phyloP scores from a whole-genome alignment of 108 stramenopile genomes.

The Mayamaea pseudoterrestris region DNA sequence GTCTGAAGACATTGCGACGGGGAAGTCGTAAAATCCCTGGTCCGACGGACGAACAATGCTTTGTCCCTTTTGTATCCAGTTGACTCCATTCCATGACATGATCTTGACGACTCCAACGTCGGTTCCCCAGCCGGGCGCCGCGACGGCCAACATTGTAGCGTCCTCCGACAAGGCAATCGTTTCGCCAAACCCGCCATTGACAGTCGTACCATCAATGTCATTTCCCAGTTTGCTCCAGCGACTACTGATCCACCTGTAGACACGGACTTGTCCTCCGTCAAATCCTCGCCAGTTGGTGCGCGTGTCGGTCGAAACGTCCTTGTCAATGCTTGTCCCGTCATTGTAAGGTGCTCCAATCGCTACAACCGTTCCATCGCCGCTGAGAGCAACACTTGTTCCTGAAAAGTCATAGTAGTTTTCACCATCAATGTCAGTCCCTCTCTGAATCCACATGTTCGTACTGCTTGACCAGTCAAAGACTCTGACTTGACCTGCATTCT shows the following conservation, averaged over 20 bases:
- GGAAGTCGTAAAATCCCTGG: background rate
- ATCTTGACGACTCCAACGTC: background rate
- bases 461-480: slow-evolving; percentile 7
- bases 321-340: too few species aligned
- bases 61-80: background rate
- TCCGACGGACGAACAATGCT: background rate
- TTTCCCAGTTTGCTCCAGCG: too few species aligned
- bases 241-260: too few species aligned
- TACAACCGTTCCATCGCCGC: slow-evolving; percentile 17
- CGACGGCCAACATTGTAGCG: background rate
- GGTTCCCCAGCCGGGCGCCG: background rate
- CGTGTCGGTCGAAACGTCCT: too few species aligned
- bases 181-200: too few species aligned
- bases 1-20: too few species aligned
- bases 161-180: too few species aligned
- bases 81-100: background rate
- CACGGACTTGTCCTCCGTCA: too few species aligned
- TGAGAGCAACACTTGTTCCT: slow-evolving; percentile 21
- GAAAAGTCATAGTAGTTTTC: slow-evolving; percentile 13
- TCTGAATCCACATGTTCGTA: slow-evolving; percentile 12
- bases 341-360: slow-evolving; percentile 25
- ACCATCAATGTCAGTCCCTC: slow-evolving; percentile 6
- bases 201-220: too few species aligned
- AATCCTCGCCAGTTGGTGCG: too few species aligned
- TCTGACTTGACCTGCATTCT: slow-evolving; percentile 6